Conservation (phyloP, 2,329 filamentous ascomycete genomes). For the Lachnellula occidentalis region DNA sequence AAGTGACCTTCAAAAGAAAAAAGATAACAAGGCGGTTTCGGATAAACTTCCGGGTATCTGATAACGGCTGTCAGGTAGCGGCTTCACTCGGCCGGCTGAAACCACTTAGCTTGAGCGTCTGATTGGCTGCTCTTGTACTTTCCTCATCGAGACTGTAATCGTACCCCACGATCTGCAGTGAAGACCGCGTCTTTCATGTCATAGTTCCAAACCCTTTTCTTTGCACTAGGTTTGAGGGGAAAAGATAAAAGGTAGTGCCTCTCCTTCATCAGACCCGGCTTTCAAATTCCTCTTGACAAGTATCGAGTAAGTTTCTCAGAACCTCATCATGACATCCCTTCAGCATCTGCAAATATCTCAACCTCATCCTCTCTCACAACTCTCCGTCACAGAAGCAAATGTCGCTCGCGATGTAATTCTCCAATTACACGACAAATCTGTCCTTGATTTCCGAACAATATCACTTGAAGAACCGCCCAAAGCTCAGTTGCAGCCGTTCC, state of each 20-base stretch:
- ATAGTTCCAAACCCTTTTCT: not conserved
- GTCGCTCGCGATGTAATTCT: constrained; percentile 45
- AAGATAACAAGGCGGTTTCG: constrained; percentile 32
- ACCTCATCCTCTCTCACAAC: constrained; percentile 43
- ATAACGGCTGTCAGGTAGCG: not conserved
- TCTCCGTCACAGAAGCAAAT: constrained; percentile 42
- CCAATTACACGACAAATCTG: constrained; percentile 6
- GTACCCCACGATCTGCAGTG: not conserved
- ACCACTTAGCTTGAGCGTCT: not conserved
- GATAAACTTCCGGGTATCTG: not conserved
- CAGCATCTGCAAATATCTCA: not conserved
- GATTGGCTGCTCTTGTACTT: not conserved
- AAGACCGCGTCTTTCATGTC: no score
- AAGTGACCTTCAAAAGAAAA: not conserved
- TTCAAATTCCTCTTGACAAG: not conserved
- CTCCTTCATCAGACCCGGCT: not conserved
- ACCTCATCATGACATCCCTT: constrained; percentile 1
- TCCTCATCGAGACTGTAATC: not conserved
- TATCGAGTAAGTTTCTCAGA: not conserved
- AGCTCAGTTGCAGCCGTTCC: constrained; percentile 41
- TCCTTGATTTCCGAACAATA: constrained; percentile 56
- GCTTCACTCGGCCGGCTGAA: not conserved
- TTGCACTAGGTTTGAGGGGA: not conserved
- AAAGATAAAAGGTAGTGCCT: not conserved
- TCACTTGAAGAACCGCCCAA: constrained; percentile 51